These are phyloP conservation scores for Petunia axillaris DNA, from an alignment of 257 asterid species.

Conservation along the genomic window DNA sequence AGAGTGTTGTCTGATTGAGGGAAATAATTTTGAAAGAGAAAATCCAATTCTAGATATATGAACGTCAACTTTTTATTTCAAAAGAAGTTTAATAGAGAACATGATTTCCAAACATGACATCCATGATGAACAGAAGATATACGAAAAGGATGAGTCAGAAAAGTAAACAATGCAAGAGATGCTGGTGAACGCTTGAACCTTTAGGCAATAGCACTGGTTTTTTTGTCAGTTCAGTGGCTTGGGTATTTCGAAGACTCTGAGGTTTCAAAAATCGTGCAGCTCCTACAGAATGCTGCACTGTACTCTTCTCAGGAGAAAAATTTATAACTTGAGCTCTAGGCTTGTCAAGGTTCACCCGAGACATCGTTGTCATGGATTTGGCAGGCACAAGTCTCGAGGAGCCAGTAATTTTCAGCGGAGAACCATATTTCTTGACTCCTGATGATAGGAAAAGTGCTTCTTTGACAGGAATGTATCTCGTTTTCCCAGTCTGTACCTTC, in stretches of 20 bases:
- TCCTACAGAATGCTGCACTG: constrained; percentile 31
- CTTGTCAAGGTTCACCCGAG: constrained; percentile 29
- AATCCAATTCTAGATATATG: background rate
- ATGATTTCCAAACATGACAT: background rate
- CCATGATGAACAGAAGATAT: background rate
- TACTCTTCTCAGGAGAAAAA: constrained; percentile 26
- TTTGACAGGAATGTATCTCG: constrained; percentile 45
- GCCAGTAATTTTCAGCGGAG: constrained; percentile 19
- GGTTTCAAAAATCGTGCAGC: constrained; percentile 34
- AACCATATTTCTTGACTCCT: constrained; percentile 33
- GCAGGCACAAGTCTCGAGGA: constrained; percentile 27
- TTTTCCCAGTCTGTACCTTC: constrained; percentile 54
- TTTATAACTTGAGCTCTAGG: constrained; percentile 20
- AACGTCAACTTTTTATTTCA: background rate
- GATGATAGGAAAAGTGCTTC: constrained; percentile 59
- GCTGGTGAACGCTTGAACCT: background rate
- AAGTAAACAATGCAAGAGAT: background rate
- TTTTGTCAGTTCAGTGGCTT: constrained; percentile 5
- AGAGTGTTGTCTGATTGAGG: background rate
- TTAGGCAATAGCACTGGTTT: background rate
- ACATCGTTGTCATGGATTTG: constrained; percentile 25
- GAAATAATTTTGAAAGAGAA: constrained; percentile 6
- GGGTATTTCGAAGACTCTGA: constrained; percentile 35
- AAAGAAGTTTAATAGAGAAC: background rate
- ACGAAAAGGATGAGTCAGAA: constrained; percentile 17